These are phyloP conservation scores for Isabelozyma rhagii DNA, from an alignment of 805 yeast genomes.

Conservation along the genomic window DNA sequence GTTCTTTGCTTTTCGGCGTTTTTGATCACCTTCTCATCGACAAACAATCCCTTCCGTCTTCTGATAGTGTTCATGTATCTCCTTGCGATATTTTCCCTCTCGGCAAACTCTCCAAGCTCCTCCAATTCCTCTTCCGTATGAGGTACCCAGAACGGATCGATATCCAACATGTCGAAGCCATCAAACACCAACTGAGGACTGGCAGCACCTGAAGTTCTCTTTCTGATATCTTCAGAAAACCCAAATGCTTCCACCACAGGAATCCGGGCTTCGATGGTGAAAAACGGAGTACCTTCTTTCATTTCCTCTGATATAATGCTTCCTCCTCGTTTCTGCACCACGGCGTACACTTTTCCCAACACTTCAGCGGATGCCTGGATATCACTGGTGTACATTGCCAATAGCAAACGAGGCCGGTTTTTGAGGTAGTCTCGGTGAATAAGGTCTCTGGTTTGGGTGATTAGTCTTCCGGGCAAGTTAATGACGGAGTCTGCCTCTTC, in stretches of 20 bases:
- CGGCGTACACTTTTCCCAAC: slow-evolving; percentile 91
- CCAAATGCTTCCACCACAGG: slow-evolving; percentile 98
- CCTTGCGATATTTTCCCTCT: slow-evolving; percentile 86
- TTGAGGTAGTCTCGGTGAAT: slow-evolving; percentile 69
- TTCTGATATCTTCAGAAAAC: slow-evolving; percentile 90
- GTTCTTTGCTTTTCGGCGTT: slow-evolving; percentile 95
- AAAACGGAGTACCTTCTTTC: slow-evolving; percentile 98
- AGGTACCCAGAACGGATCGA: slow-evolving; percentile 99
- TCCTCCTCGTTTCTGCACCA: slow-evolving; percentile 86
- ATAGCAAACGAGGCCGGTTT: slow-evolving; percentile 85
- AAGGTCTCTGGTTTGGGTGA: slow-evolving; percentile 67
- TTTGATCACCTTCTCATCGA: slow-evolving; percentile 85
- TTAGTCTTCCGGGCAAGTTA: slow-evolving; percentile 66
- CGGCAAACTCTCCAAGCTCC: slow-evolving; percentile 89
- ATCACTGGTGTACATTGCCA: slow-evolving; percentile 93
- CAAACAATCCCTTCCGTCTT: slow-evolving; percentile 81
- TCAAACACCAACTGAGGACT: slow-evolving; percentile 90
- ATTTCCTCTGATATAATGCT: slow-evolving; percentile 84
- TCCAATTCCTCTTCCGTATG: slow-evolving; percentile 95
- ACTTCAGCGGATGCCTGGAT: slow-evolving; percentile 95
- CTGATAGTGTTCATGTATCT: slow-evolving; percentile 80
- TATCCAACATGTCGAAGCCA: slow-evolving; percentile 82
- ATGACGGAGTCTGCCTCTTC: slow-evolving; percentile 31
- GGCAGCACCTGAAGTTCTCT: slow-evolving; percentile 94
- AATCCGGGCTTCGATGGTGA: slow-evolving; percentile 75